Conservation (phyloP, 345 rosid genomes). For the Citrus glauca region DNA sequence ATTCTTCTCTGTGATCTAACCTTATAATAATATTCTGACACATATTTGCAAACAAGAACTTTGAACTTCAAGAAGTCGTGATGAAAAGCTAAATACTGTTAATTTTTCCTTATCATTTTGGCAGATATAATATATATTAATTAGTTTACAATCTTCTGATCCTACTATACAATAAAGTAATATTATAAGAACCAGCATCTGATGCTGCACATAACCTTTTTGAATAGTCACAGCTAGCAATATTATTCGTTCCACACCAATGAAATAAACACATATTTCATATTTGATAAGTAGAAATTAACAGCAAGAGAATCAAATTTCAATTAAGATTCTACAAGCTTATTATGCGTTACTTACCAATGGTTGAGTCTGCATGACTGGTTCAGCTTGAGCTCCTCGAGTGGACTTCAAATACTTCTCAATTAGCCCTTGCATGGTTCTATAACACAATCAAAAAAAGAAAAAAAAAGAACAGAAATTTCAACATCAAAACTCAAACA, state of each 20-base stretch:
- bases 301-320: background rate
- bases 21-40: background rate
- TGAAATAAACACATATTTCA: background rate
- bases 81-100: background rate
- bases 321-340: background rate
- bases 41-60: background rate
- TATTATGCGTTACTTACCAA: constrained; percentile 23
- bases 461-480: background rate
- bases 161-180: background rate
- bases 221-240: background rate
- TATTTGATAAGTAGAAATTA: background rate
- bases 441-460: background rate
- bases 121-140: background rate
- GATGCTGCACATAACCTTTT: background rate
- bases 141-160: background rate
- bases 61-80: background rate
- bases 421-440: constrained; percentile 57
- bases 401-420: constrained; percentile 56
- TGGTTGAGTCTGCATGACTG: constrained; percentile 18
- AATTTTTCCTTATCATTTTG: background rate
- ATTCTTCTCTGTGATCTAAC: background rate
- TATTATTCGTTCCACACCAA: background rate
- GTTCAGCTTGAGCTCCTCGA: constrained; percentile 29
- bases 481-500: background rate
- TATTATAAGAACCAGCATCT: background rate